Base-by-base conservation (phyloP, 2,329 filamentous ascomycete species). In the Talaromyces sp. region DNA sequence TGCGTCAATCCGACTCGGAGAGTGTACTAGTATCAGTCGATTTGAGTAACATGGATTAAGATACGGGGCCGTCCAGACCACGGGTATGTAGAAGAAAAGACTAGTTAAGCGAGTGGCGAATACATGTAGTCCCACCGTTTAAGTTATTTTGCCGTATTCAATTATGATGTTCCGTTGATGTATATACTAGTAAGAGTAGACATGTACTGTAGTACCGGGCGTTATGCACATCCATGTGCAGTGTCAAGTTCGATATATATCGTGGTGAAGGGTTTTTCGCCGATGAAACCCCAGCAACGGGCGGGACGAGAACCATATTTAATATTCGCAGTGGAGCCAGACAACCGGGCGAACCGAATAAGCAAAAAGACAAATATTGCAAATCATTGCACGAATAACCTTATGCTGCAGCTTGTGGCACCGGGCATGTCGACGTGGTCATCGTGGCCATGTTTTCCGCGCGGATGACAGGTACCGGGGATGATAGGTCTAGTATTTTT, bases 251-350 rank as follows among this genome's bases (percentile, higher is more conserved):
- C 17, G 11, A 24, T 35, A 41, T 41, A 41, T 41, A n/a, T 41
- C 39, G 20, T 29, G n/a, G 10, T n/a, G 6, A 36, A n/a, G n/a
- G n/a, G n/a, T n/a, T n/a, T 17, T 22, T 16, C 11, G 36, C 22
- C 41, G 39, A 30, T 22, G 53, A 19, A 49, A 52, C 53, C 53
- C 37, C 53, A 55, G 53, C 53, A 55, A 55, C 53, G 45, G 37
- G 36, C 17, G 27, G n/a, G 40, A 49, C 24, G 9, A 27, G 9
- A 27, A 27, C 24, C 24, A 27, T 5, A 27, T 27, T 33, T 41
- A 41, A 42, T 33, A 24, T 40, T 19, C 20, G 16, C 10, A n/a
- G 17, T 10, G 32, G 14, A 2, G 13, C 17, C 20, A 22, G 42
- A 41, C 13, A 32, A 27, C 41, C 32, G 19, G 41, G 27, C 27